A percentile compares a stretch with the other conserved stretches of the same genome.
Evolutionary conservation across 257 asterid genomes (phyloP).

Genomic region (Fraxinus americana): DNA sequence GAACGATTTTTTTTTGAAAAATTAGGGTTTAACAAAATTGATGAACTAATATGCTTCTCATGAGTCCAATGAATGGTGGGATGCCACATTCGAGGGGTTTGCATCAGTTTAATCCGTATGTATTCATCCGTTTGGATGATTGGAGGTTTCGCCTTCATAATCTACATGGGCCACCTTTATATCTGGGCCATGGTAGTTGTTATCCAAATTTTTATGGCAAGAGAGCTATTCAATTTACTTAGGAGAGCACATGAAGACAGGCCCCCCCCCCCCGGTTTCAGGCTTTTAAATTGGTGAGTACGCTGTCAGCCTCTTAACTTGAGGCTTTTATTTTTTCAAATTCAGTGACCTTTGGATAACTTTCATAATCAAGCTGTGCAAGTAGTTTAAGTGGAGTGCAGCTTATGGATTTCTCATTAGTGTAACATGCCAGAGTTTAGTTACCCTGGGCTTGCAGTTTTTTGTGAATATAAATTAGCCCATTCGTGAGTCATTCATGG

Average conservation of each 20-base stretch:
- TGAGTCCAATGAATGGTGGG: no score
- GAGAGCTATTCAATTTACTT: constrained; percentile 83
- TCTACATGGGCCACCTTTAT: constrained; percentile 97
- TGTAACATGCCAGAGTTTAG: neutral
- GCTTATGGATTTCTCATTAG: neutral
- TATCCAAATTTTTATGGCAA: constrained; percentile 91
- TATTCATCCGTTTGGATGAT: constrained; percentile 96
- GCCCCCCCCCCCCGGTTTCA: constrained; percentile 94
- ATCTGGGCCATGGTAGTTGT: constrained; percentile 92
- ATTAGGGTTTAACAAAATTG: no score
- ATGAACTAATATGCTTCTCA: no score
- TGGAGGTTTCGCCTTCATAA: constrained; percentile 74
- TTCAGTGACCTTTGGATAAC: neutral
- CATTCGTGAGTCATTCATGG: neutral
- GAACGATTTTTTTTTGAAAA: no score
- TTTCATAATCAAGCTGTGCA: neutral
- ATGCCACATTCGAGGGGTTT: no score
- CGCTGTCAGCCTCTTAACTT: constrained; percentile 11
- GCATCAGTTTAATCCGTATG: constrained; percentile 68
- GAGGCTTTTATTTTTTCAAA: neutral
- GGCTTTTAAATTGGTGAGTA: constrained; percentile 87
- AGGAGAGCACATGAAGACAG: constrained; percentile 83
- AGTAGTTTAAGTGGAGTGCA: neutral
- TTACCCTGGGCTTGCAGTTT: neutral
- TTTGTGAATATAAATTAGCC: neutral